Base-by-base conservation (phyloP, 1,284 basidiomycete genomes). In the Heterobasidion occidentale region DNA sequence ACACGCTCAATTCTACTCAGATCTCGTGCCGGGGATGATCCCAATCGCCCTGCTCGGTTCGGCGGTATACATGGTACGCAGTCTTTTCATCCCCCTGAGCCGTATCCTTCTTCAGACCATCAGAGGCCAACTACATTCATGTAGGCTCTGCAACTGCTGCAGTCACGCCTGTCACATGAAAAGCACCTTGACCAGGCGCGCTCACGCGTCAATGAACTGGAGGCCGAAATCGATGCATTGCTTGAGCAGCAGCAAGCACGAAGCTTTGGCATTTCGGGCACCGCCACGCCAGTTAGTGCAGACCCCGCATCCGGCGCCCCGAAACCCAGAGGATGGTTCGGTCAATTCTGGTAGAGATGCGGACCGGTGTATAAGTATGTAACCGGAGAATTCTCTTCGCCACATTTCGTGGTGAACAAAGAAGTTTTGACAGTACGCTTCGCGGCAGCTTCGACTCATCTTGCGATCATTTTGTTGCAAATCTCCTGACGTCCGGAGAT, bases 11-110 rank as follows among this genome's bases (percentile, higher is more conserved):
- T 83, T 83, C 74, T 90, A 90, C 67, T 71, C 80, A 45, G 77
- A 84, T 58, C 75, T 84, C 53, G 67, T 86, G 46, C 89, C 89
- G 34, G 81, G 80, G 42, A 90, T 90, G 88, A 72, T 90, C 46
- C 89, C 88, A 7, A 74, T 91, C 56, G 82, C 84, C 51, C 71
- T 91, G 52, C 74, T 91, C 33, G 89, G 87, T 14, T 89, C 86
- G 56, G 86, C 84, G 9, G 77, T 91, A 54, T 91, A 88, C 71
- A 74, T 90, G 62, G 88, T 88, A 65, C 59, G 80, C 47, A 51
- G 61, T 59, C 46, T 52, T 56, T 56, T 51, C 46, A 17, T 36
- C 33, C 12, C 33, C 17, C 33, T 12, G 27, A 27, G 5, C 27
- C 27, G 27, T 27, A 27, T 4, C 20, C 45, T 46, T 9, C 45